Evolutionary conservation across 1,139 yeast genomes (phyloP), one percentile per base, ranked within the genome.

Genomic region (Keqinozyma sinolaborantium): DNA sequence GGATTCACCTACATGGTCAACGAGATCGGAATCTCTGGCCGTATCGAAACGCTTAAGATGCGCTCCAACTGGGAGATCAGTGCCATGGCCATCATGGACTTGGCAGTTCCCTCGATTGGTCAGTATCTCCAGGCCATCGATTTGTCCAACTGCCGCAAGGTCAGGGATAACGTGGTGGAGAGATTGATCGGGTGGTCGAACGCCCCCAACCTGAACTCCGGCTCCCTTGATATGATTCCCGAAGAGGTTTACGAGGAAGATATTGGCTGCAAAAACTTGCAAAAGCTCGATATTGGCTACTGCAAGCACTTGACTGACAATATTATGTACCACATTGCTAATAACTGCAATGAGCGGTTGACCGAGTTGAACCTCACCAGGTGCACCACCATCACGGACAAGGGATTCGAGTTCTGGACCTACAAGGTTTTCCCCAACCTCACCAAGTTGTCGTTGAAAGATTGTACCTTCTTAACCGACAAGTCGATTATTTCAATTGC

Each of bases 21-120:
- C 46, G 85, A 80, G 41, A 72, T 83, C 37, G 90, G 88, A 0
- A 76, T 77, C 44, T 55, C 77, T 27, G 88, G 88, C 5, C 64
- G 66, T 23, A 69, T 83, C 30, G 63, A 64, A 33, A 56, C 58
- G 5, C 58, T 83, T 31, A 70, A 68, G 39, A 80, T 83, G 86
- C 69, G 66, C 36, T 77, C 84, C 16, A 81, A 77, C 30, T 83
- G 92, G 92, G 86, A 81, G 43, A 77, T 83, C 6, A 75, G 83
- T 40, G 85, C 87, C 3, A 77, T 80, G 85, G 84, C 90, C 4
- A 79, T 83, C 15, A 79, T 83, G 85, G 92, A 83, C 50, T 55
- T 83, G 30, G 72, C 86, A 1, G 79, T 74, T 2, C 82, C 83
- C 0, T 70, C 75, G 40, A 77, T 80, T 24, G 88, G 88, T 2